These are phyloP conservation scores for Pseudogymnoascus sp. DNA, from an alignment of 2,329 filamentous ascomycete genomes.

Conservation along the genomic window DNA sequence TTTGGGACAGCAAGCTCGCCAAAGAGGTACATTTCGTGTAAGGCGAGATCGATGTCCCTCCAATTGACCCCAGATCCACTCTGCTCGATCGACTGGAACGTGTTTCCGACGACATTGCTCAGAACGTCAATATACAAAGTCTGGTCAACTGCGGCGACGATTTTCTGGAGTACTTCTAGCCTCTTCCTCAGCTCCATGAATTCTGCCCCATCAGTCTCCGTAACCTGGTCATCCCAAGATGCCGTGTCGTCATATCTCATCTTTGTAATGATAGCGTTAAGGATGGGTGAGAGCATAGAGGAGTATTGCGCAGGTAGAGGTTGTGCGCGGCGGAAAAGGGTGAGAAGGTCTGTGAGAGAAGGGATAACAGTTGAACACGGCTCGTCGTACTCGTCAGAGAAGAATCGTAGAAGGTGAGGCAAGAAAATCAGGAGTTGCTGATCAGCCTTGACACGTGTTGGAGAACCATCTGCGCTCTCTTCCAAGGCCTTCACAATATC, in stretches of 20 bases:
- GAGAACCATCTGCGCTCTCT: constrained; percentile 50
- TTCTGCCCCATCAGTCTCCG: constrained; percentile 93
- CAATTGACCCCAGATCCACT: constrained; percentile 74
- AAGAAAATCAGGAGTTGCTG: constrained; percentile 76
- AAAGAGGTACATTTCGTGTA: constrained; percentile 93
- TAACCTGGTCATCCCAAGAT: constrained; percentile 87
- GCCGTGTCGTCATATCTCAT: constrained; percentile 97
- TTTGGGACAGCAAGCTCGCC: constrained; percentile 88
- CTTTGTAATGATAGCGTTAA: constrained; percentile 88
- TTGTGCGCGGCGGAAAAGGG: constrained; percentile 76
- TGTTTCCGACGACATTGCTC: constrained; percentile 78
- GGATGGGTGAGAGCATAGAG: constrained; percentile 76
- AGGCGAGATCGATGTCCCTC: constrained; percentile 86
- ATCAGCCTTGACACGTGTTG: constrained; percentile 67
- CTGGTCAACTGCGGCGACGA: constrained; percentile 83
- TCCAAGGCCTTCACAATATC: constrained; percentile 86
- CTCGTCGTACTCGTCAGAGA: constrained; percentile 96
- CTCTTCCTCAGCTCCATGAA: constrained; percentile 91
- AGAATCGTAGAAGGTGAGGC: constrained; percentile 83
- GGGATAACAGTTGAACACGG: constrained; percentile 94
- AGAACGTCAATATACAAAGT: constrained; percentile 80
- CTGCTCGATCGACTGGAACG: constrained; percentile 72
- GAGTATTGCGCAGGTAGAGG: constrained; percentile 66
- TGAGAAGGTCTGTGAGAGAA: constrained; percentile 83
- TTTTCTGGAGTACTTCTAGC: constrained; percentile 85